Conservation (phyloP, 495 filamentous ascomycete genomes). For the Chaetomium cochliodes region DNA sequence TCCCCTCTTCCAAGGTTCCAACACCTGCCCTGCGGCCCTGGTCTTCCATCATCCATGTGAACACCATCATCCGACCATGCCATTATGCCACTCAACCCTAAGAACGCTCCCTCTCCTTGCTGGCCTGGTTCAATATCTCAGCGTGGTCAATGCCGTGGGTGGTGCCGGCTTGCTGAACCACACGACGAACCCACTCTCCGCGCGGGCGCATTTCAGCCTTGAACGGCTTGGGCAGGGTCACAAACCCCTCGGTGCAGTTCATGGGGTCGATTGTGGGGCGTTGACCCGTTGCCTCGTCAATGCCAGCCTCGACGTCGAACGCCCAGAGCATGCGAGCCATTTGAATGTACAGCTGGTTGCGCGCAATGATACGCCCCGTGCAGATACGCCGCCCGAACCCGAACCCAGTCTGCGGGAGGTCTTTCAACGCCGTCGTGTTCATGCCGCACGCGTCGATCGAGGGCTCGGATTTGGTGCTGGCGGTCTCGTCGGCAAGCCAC, state of each 20-base stretch:
- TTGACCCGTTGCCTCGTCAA: conserved; percentile 40
- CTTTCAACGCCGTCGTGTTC: too few species aligned
- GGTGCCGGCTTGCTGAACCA: not conserved
- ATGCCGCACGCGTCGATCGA: too few species aligned
- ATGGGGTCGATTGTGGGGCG: conserved; percentile 46
- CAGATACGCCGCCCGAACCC: conserved; percentile 56
- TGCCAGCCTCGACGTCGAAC: conserved; percentile 45
- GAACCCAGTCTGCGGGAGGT: conserved; percentile 42
- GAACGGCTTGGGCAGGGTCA: conserved; percentile 48
- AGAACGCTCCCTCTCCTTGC: not conserved
- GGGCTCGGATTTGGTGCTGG: not conserved
- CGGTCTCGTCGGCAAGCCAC: conserved; percentile 27
- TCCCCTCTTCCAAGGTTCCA: too few species aligned
- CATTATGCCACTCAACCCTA: too few species aligned
- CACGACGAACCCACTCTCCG: conserved; percentile 10
- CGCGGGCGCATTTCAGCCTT: conserved; percentile 17
- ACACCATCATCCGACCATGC: too few species aligned
- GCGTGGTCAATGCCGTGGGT: not conserved
- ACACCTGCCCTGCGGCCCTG: too few species aligned
- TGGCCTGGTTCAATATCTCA: not conserved
- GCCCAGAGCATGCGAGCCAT: conserved; percentile 52
- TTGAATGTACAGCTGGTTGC: conserved; percentile 45
- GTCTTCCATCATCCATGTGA: too few species aligned
- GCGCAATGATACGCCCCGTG: conserved; percentile 50
- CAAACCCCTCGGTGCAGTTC: conserved; percentile 42